phyloP scores from a whole-genome alignment of 257 asterid species.

The Asclepias syriaca region DNA sequence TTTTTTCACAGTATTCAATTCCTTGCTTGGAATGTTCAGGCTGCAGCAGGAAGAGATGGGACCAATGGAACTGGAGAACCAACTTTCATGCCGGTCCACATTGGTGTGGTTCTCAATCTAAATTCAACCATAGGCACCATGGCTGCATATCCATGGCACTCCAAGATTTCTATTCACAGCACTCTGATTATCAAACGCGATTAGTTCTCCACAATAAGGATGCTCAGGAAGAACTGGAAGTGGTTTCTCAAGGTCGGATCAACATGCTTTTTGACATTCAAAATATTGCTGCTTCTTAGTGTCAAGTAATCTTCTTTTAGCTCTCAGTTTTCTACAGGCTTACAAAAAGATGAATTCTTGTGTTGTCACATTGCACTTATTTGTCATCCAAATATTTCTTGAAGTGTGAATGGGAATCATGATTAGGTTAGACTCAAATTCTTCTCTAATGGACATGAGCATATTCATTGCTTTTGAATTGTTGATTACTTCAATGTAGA shows the following conservation, averaged over 20 bases:
- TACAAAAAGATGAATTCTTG: not conserved
- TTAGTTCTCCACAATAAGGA: constrained; percentile 28
- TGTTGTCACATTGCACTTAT: not conserved
- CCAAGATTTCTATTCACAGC: constrained; percentile 35
- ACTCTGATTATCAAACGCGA: constrained; percentile 35
- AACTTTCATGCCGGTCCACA: constrained; percentile 19
- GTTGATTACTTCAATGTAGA: not conserved
- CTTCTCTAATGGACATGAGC: not conserved
- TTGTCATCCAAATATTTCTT: too few relatives aligned
- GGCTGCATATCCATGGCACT: constrained; percentile 54
- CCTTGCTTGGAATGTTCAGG: constrained; percentile 1
- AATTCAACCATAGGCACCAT: constrained; percentile 41
- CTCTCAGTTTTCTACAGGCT: not conserved
- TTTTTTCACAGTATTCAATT: not conserved
- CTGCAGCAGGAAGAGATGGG: not conserved
- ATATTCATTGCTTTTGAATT: not conserved
- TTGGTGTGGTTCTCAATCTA: constrained; percentile 43
- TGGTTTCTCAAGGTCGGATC: constrained; percentile 39
- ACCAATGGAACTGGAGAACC: constrained; percentile 5
- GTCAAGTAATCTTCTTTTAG: not conserved
- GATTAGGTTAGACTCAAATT: not conserved
- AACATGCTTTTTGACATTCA: not conserved
- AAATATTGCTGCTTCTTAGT: not conserved
- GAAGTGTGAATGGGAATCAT: not conserved
- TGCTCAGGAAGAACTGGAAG: constrained; percentile 30